phyloP scores from a whole-genome alignment of 2,329 filamentous ascomycete species.

The Calonectria fujianensis region DNA sequence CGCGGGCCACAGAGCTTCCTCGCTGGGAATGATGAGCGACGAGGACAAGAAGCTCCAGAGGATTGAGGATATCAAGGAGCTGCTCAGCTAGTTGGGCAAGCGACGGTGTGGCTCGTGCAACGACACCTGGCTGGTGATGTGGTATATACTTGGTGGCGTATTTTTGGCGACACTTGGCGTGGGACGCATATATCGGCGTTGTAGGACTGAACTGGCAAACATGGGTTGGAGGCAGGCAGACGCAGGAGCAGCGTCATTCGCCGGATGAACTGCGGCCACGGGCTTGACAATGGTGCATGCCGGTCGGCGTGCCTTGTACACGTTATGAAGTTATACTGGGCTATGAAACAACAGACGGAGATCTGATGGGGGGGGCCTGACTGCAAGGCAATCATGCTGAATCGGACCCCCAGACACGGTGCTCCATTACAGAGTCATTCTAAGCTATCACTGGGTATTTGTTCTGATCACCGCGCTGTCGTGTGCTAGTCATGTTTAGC shows the following conservation, averaged over 20 bases:
- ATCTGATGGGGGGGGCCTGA: constrained; percentile 51
- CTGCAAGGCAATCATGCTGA: constrained; percentile 45
- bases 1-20: constrained; percentile 81
- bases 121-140: constrained; percentile 14
- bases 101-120: background rate
- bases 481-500: constrained; percentile 37
- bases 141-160: constrained; percentile 23
- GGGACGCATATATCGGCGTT: constrained; percentile 45
- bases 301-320: constrained; percentile 39
- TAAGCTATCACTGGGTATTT: constrained; percentile 33
- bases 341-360: constrained; percentile 42
- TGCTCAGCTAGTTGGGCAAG: constrained; percentile 76
- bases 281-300: constrained; percentile 36
- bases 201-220: constrained; percentile 37
- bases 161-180: constrained; percentile 32
- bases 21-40: constrained; percentile 94
- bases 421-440: constrained; percentile 27
- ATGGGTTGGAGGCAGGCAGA: constrained; percentile 20
- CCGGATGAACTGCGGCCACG: constrained; percentile 34
- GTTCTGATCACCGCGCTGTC: constrained; percentile 26
- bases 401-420: constrained; percentile 6
- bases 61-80: constrained; percentile 94
- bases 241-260: constrained; percentile 36
- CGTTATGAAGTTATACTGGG: constrained; percentile 35
- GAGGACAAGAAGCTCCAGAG: constrained; percentile 93